Evolutionary conservation across 257 asterid genomes (phyloP).

Genomic region (Solanum stenotomum): DNA sequence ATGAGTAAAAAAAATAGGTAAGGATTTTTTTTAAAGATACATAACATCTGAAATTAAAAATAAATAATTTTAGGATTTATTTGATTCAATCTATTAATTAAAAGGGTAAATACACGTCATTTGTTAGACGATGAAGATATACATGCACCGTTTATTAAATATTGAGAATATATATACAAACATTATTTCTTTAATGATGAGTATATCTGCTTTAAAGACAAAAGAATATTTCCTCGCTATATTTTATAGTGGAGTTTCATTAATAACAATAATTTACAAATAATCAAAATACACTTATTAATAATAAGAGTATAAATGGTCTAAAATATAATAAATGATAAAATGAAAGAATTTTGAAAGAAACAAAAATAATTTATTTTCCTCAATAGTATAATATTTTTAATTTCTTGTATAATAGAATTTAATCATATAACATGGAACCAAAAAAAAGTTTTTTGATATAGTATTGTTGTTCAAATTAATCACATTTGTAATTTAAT

Average conservation of each 20-base stretch:
- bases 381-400: not conserved
- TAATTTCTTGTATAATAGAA: not conserved
- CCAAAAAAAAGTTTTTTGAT: no score
- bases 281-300: not conserved
- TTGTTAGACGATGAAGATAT: not conserved
- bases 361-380: not conserved
- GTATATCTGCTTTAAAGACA: not conserved
- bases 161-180: no score
- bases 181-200: not conserved
- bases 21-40: not conserved
- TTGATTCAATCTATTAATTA: not conserved
- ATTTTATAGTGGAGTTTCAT: not conserved
- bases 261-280: not conserved
- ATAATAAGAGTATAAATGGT: not conserved
- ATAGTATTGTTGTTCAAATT: not conserved
- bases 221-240: not conserved
- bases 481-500: not conserved
- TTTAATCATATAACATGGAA: not conserved
- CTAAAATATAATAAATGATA: not conserved
- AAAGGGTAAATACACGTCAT: not conserved
- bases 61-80: not conserved
- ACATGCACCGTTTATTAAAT: not conserved
- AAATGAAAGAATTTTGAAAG: not conserved
- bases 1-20: not conserved
- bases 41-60: not conserved